These are phyloP conservation scores for Yamadazyma insecticola DNA, from an alignment of 805 yeast species.

Conservation along the genomic window DNA sequence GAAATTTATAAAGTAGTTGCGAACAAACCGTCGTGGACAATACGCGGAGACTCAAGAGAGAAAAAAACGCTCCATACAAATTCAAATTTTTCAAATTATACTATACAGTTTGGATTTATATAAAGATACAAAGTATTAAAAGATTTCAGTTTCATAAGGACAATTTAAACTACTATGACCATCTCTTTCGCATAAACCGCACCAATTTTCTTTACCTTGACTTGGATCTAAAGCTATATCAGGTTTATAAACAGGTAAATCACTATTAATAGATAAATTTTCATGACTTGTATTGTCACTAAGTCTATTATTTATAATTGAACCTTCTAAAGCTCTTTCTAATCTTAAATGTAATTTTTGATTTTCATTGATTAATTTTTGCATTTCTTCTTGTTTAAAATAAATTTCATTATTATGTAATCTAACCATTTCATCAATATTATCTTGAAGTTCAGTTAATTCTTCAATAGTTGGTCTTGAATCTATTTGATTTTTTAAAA, in stretches of 20 bases:
- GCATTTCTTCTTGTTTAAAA: slow-evolving; percentile 21
- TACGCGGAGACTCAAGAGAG: too few species aligned
- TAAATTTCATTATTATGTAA: slow-evolving; percentile 32
- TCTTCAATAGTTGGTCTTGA: slow-evolving; percentile 40
- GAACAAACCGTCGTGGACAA: too few species aligned
- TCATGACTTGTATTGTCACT: slow-evolving; percentile 9
- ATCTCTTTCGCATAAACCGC: slow-evolving; percentile 86
- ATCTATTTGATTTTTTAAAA: slow-evolving; percentile 27
- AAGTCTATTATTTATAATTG: slow-evolving; percentile 2
- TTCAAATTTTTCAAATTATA: too few species aligned
- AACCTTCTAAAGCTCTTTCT: slow-evolving; percentile 13
- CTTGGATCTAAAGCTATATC: slow-evolving; percentile 54
- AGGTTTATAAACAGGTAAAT: slow-evolving; percentile 49
- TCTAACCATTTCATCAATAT: slow-evolving; percentile 38
- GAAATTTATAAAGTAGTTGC: too few species aligned
- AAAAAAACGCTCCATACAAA: too few species aligned
- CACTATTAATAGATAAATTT: slow-evolving; percentile 7
- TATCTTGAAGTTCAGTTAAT: slow-evolving; percentile 38
- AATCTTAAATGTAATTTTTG: slow-evolving; percentile 18
- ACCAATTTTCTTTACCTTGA: slow-evolving; percentile 76
- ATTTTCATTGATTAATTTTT: slow-evolving; percentile 17
- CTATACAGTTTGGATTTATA: too few species aligned
- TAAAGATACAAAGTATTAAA: slow-evolving; percentile 16
- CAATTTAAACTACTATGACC: slow-evolving; percentile 90
- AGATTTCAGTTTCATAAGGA: slow-evolving; percentile 70